Base-by-base conservation (phyloP, 1,139 yeast genomes). In the Zygosaccharomyces pseudobailii region DNA sequence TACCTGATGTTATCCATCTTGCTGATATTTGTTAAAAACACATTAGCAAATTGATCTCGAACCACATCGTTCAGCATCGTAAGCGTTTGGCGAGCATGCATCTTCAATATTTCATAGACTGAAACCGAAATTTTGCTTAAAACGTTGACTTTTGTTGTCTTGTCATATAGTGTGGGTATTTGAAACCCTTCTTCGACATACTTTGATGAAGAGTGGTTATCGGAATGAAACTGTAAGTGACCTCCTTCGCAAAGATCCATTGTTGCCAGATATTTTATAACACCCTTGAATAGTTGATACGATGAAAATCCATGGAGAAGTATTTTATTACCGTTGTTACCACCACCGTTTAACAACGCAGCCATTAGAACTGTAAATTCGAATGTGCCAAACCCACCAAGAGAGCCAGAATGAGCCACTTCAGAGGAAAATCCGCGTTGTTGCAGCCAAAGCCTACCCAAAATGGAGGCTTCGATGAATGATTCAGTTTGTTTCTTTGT, bases 321-420 rank as follows among this genome's bases (percentile, higher is more conserved):
- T 28, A 88, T 82, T 59, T 82, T 84, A 59, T 84, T 84, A 20
- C 94, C 90, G 55, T 75, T 76, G 8, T 72, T 66, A 44, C 95
- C 94, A 57, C 96, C 96, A 56, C 97, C 96, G 55, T 83, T 81
- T 36, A 92, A 71, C 49, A 92, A 71, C 1, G 89, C 85, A 38
- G 95, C 83, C 82, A 88, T 79, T 43, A 90, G 68, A 39, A 84
- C 71, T 23, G 92, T 83, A 68, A 89, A 89, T 69, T 92, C 97
- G 65, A 88, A 88, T 57, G 85, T 87, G 13, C 97, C 97, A 66
- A 92, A 90, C 0, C 97, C 97, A 39, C 89, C 89, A 13, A 72
- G 59, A 1, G 69, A 53, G 3, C 67, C 67, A 28, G 77, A 75
- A 42, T 75, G 72, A 33, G 76, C 72, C 32, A 80, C 57, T 22